Evolutionary conservation across 371 early-diverging fungal species (phyloP).

Genomic region (Mucor plumbeus): DNA sequence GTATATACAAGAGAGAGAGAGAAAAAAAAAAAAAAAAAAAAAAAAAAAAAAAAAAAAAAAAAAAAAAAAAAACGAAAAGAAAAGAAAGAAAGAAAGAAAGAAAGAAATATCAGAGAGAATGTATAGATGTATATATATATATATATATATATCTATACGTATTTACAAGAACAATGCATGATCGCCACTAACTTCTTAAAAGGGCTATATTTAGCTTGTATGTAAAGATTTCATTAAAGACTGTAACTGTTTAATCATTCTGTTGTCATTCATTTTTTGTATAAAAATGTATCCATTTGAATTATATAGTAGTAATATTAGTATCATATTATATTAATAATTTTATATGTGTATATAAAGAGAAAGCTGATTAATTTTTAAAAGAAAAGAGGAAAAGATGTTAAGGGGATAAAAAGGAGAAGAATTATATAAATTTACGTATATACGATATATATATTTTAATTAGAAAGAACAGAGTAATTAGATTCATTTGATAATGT

Average conservation of each 20-base stretch:
- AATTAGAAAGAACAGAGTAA: conserved; percentile 5
- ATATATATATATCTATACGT: not conserved
- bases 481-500: conserved; percentile 23
- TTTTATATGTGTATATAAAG: not conserved
- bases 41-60: too few species aligned
- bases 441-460: not conserved
- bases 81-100: not conserved
- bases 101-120: conserved; percentile 4
- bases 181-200: not conserved
- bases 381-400: not conserved
- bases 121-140: not conserved
- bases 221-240: conserved; percentile 1
- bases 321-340: too few species aligned
- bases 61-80: not conserved
- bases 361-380: not conserved
- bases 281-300: not conserved
- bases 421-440: not conserved
- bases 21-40: too few species aligned
- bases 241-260: not conserved
- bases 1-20: too few species aligned
- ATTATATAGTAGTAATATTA: too few species aligned
- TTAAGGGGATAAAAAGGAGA: conserved; percentile 2
- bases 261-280: not conserved
- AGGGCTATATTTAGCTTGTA: not conserved
- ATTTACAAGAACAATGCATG: not conserved